A percentile compares a stretch with the other conserved stretches of the same genome.
phyloP scores from a whole-genome alignment of 768 basidiomycete species.

The Russula lepida region DNA sequence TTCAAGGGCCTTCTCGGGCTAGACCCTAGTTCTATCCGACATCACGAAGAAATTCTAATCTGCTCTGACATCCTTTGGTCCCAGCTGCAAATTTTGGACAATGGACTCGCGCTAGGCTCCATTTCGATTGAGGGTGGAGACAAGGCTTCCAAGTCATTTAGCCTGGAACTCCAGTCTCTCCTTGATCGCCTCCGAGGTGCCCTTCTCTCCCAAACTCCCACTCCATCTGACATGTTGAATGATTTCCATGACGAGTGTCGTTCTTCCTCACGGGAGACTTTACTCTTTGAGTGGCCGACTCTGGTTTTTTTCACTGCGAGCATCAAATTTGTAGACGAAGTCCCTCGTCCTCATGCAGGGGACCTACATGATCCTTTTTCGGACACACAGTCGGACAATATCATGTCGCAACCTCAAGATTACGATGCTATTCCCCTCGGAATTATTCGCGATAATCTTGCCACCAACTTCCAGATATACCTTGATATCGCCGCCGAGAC shows the following conservation, averaged over 20 bases:
- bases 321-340: conserved; percentile 35
- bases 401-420: conserved; percentile 31
- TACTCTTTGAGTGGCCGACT: conserved; percentile 63
- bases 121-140: conserved; percentile 38
- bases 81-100: conserved; percentile 58
- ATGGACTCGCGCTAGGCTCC: conserved; percentile 59
- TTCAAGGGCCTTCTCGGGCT: conserved; percentile 40
- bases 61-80: conserved; percentile 52
- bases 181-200: conserved; percentile 47
- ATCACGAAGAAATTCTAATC: conserved; percentile 65
- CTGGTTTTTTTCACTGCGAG: conserved; percentile 54
- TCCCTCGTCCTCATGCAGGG: conserved; percentile 3
- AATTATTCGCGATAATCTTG: conserved; percentile 53
- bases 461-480: conserved; percentile 47
- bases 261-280: conserved; percentile 34
- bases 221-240: conserved; percentile 38
- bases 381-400: conserved; percentile 31
- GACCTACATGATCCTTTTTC: conserved; percentile 40
- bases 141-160: conserved; percentile 4
- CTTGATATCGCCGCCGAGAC: conserved; percentile 45
- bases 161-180: conserved; percentile 26
- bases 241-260: conserved; percentile 49
- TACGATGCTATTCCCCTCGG: conserved; percentile 52
- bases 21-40: conserved; percentile 38
- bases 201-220: conserved; percentile 36